These are phyloP conservation scores for Zoysia japonica DNA, from an alignment of 176 grass and related monocot species.

Conservation along the genomic window DNA sequence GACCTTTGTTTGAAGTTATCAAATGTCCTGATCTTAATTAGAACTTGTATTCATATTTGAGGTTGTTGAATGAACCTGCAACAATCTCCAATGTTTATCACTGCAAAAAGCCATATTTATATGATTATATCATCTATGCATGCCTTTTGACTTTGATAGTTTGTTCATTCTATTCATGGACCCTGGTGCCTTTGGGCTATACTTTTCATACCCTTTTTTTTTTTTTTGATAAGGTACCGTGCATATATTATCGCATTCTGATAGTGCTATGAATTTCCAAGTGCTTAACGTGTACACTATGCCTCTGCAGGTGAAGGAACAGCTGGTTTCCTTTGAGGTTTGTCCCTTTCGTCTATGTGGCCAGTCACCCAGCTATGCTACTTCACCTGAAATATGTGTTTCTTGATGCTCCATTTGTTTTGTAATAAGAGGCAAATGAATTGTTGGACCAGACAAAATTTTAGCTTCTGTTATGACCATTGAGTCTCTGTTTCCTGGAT, in stretches of 20 bases:
- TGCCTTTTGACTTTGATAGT: neutral
- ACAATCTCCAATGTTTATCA: neutral
- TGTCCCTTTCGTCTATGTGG: neutral
- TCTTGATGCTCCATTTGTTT: constrained; percentile 11
- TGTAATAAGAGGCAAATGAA: constrained; percentile 45
- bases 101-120: neutral
- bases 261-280: too few species aligned
- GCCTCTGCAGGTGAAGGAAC: neutral
- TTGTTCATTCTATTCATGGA: neutral
- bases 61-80: neutral
- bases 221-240: neutral
- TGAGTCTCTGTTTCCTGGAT: too few species aligned
- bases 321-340: neutral
- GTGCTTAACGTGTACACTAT: too few species aligned
- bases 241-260: neutral
- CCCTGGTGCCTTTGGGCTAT: neutral
- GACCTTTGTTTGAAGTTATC: neutral
- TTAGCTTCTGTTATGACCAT: constrained; percentile 11
- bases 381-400: constrained; percentile 22
- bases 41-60: neutral
- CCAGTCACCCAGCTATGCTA: neutral
- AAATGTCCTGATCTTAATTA: neutral
- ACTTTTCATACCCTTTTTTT: neutral
- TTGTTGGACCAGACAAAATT: neutral
- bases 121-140: neutral